Base-by-base conservation (phyloP, 345 rosid species). In the Odontarrhena argentea region DNA sequence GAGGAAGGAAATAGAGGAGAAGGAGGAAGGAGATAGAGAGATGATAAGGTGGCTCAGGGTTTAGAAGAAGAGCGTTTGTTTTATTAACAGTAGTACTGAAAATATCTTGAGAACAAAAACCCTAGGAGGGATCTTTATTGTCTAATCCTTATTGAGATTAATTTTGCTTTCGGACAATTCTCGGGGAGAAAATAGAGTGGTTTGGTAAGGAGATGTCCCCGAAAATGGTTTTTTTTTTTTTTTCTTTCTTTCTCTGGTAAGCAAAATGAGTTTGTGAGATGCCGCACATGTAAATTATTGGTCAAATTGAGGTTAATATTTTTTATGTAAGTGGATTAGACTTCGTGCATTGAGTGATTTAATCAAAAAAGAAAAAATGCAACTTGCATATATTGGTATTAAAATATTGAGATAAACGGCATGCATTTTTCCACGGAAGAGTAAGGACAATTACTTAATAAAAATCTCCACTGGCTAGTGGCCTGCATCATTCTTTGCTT, bases 21-120 rank as follows among this genome's bases (percentile, higher is more conserved):
- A 76, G 28, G 32, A 63, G 58, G 44, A 18, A 37, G 41, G 57
- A 57, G 78, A 56, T 4, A 58, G 65, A 79, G 79, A 77, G 76
- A 66, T 8, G 53, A 63, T 36, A 70, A 52, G 71, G 78, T 65
- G 80, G 75, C 73, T 71, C 64, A 49, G 37, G 78, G 82, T 42
- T 62, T 43, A 45, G 61, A 64, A 64, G 79, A 60, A 75, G 74
- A 75, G 60, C 34, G 82, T 68, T 71, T 28, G 7, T 42, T 79
- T 73, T 75, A 30, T 76, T 45, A 62, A 45, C 32, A 13, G 24
- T 51, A 35, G 37, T 1, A 43, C 26, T 60, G 59, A 35, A 30
- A 48, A 37, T 68, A 37, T 74, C 26, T 51, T 3, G 6, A 1
- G 9, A 45, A 50, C 48, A 43, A 36, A 30, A 70, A 70, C 55